Percentiles rank a stretch among this genome's conserved stretches.
Conservation (phyloP, 2,329 filamentous ascomycete species). For the Tolypocladium pustulatum region DNA sequence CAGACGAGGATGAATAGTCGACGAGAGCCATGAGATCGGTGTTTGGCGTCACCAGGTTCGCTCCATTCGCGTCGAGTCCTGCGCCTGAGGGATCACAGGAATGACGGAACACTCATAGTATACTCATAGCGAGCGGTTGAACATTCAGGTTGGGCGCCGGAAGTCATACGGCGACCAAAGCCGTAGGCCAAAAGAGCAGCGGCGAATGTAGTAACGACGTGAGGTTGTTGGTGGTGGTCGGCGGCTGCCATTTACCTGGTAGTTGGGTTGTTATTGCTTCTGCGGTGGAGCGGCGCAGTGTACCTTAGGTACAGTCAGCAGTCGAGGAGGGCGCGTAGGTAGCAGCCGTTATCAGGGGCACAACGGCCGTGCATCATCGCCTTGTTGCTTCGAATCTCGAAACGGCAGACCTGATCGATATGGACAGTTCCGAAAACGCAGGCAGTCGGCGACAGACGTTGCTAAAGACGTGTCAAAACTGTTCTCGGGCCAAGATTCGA, state of each 20-base stretch:
- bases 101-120: background rate
- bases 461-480: background rate
- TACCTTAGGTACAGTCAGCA: background rate
- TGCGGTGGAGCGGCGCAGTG: background rate
- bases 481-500: background rate
- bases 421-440: background rate
- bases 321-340: background rate
- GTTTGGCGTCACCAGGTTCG: background rate
- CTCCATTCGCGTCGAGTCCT: background rate
- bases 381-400: no score
- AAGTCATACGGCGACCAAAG: background rate
- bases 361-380: background rate
- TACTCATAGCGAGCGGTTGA: background rate
- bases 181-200: background rate
- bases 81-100: background rate
- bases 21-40: conserved; percentile 46
- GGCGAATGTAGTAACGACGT: background rate
- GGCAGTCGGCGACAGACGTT: background rate
- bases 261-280: no score
- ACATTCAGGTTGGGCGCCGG: background rate
- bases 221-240: background rate
- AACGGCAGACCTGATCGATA: background rate
- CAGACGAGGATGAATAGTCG: conserved; percentile 47
- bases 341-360: background rate
- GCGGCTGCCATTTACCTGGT: background rate